These are phyloP conservation scores for Tylopilus felleus DNA, from an alignment of 768 basidiomycete genomes.

Conservation along the genomic window DNA sequence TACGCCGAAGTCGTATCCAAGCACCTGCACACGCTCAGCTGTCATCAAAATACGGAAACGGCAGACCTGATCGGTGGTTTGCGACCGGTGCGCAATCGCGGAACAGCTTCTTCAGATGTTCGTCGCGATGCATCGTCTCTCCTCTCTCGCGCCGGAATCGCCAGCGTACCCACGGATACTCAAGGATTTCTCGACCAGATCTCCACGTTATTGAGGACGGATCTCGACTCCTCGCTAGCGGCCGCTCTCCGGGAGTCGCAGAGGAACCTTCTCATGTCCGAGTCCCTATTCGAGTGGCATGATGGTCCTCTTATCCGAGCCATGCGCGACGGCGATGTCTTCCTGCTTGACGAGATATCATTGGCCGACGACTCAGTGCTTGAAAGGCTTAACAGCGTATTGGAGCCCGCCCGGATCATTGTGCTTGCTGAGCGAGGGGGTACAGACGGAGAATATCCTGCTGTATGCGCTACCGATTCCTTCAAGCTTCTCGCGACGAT, in stretches of 20 bases:
- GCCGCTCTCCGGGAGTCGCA: constrained; percentile 41
- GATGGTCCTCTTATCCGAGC: constrained; percentile 95
- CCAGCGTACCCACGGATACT: constrained; percentile 19
- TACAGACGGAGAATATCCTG: constrained; percentile 60
- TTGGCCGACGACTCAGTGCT: constrained; percentile 97
- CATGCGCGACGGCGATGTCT: constrained; percentile 81
- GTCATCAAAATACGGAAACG: constrained; percentile 98
- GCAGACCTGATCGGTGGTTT: constrained; percentile 94
- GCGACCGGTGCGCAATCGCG: constrained; percentile 80
- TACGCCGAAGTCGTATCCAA: constrained; percentile 66
- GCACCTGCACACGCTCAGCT: constrained; percentile 74
- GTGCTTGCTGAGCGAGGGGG: constrained; percentile 93
- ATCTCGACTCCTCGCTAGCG: constrained; percentile 31
- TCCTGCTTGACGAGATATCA: constrained; percentile 95
- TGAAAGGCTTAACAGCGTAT: constrained; percentile 92
- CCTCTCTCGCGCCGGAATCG: constrained; percentile 42
- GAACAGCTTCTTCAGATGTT: constrained; percentile 48
- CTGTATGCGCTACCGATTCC: constrained; percentile 55
- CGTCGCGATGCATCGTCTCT: constrained; percentile 40
- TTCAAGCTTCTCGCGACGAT: constrained; percentile 97
- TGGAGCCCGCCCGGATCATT: constrained; percentile 86
- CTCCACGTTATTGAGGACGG: constrained; percentile 18
- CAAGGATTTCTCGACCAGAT: constrained; percentile 28
- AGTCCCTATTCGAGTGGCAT: constrained; percentile 94
- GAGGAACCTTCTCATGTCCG: constrained; percentile 45